Evolutionary conservation across 441 rosid species (phyloP).

Genomic region (Melianthus villosus): DNA sequence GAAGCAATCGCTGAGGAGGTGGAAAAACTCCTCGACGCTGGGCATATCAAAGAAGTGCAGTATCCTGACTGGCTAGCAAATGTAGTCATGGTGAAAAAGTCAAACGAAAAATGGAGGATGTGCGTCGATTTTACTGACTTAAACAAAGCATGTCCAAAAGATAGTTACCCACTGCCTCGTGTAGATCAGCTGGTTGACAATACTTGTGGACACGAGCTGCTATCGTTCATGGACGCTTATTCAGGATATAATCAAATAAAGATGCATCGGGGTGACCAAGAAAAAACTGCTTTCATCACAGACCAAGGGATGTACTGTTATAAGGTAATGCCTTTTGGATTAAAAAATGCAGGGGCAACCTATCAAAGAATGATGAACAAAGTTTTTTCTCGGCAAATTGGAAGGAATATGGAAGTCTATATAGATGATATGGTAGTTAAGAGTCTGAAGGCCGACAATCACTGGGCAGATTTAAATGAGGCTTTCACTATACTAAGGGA

Average conservation of each 20-base stretch:
- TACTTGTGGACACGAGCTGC: not conserved
- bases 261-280: not conserved
- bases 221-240: not conserved
- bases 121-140: not conserved
- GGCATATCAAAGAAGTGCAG: not conserved
- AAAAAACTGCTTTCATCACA: not conserved
- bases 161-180: not conserved
- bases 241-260: not conserved
- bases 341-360: not conserved
- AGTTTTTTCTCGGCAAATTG: not conserved
- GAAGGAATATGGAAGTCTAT: not conserved
- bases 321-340: not conserved
- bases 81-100: not conserved
- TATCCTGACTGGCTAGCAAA: not conserved
- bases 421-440: not conserved
- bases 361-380: not conserved
- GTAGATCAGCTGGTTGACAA: not conserved
- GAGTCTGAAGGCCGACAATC: not conserved
- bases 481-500: not conserved
- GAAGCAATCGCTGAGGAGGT: not conserved
- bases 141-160: not conserved
- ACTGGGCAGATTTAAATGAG: not conserved
- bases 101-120: not conserved
- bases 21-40: not conserved
- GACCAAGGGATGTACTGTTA: not conserved